phyloP scores from a whole-genome alignment of 2,329 filamentous ascomycete species.

The Diaporthe amygdali region DNA sequence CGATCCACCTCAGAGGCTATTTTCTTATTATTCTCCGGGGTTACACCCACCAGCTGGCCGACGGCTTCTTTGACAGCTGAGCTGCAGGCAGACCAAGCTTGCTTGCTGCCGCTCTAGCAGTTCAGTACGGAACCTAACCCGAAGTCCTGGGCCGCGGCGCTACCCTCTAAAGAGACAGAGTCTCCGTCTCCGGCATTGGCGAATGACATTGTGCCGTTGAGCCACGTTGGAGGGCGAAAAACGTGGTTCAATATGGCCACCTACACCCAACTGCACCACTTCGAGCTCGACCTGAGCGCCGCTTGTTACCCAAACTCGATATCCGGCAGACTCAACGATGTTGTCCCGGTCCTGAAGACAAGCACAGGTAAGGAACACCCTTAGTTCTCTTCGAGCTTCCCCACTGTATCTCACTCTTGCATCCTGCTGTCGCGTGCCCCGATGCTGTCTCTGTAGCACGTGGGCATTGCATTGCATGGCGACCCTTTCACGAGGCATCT shows the following conservation, averaged over 20 bases:
- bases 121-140: neutral
- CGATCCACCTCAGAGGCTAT: neutral
- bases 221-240: constrained; percentile 1
- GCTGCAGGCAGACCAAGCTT: constrained; percentile 1
- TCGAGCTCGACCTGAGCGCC: constrained; percentile 54
- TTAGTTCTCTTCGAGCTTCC: constrained; percentile 25
- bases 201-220: constrained; percentile 11
- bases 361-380: constrained; percentile 59
- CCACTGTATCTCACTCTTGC: neutral
- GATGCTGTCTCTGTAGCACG: neutral
- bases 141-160: constrained; percentile 3
- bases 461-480: neutral
- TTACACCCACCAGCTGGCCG: constrained; percentile 21
- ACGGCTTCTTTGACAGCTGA: neutral
- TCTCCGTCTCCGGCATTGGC: neutral
- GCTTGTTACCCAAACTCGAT: constrained; percentile 53
- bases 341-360: constrained; percentile 62
- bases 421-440: constrained; percentile 20
- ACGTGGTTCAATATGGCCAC: constrained; percentile 21
- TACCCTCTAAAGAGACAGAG: neutral
- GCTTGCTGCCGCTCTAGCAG: no score
- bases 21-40: constrained; percentile 1
- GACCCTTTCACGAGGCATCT: neutral
- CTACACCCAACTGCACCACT: constrained; percentile 24
- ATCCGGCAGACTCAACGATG: constrained; percentile 57